Percentiles rank a stretch among this genome's conserved stretches.
These are phyloP conservation scores for Ganoderma leucocontextum DNA, from an alignment of 1,284 basidiomycete species.

Conservation along the genomic window DNA sequence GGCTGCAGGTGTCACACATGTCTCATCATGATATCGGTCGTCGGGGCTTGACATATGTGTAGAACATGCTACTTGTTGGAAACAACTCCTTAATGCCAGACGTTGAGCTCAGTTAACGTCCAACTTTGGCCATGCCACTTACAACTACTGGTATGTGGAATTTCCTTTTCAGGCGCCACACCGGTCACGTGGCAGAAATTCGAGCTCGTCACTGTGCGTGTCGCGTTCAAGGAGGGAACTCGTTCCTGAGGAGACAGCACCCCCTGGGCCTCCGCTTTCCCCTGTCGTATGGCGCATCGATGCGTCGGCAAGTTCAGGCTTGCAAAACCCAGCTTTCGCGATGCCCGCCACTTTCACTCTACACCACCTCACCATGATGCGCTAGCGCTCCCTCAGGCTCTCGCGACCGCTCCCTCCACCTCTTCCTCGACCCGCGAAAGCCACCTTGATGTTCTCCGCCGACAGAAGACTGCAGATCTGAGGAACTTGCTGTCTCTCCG, in stretches of 20 bases:
- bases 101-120: too few species aligned
- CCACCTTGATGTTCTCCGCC: conserved; percentile 21
- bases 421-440: conserved; percentile 16
- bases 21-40: too few species aligned
- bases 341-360: conserved; percentile 23
- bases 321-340: conserved; percentile 20
- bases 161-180: neutral
- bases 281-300: conserved; percentile 32
- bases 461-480: conserved; percentile 45
- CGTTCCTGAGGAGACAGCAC: neutral
- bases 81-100: too few species aligned
- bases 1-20: too few species aligned
- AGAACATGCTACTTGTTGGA: too few species aligned
- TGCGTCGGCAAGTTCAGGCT: conserved; percentile 31
- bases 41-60: too few species aligned
- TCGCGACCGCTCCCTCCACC: conserved; percentile 18
- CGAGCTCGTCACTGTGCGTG: conserved; percentile 17
- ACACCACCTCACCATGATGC: conserved; percentile 19
- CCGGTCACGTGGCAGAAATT: conserved; percentile 32
- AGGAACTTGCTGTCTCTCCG: conserved; percentile 40
- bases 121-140: too few species aligned
- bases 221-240: conserved; percentile 12
- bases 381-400: conserved; percentile 22
- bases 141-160: neutral
- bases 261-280: conserved; percentile 5